Evolutionary conservation across 768 basidiomycete genomes (phyloP).

Genomic region (Naganishia kalamii): DNA sequence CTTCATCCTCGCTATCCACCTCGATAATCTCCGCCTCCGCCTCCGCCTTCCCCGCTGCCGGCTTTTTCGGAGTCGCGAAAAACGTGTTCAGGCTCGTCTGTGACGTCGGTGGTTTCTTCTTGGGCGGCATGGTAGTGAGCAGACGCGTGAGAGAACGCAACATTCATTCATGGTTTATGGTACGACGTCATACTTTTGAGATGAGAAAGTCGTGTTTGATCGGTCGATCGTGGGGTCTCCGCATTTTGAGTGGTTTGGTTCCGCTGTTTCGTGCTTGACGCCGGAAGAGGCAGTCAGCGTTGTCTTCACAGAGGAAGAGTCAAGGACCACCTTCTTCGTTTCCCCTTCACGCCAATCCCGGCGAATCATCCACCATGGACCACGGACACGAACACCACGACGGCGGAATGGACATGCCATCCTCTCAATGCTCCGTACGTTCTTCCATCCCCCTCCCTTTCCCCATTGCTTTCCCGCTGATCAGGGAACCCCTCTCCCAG

Average conservation of each 20-base stretch:
- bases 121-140: background rate
- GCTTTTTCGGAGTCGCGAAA: background rate
- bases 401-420: background rate
- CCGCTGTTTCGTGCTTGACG: background rate
- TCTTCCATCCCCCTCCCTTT: background rate
- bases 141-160: background rate
- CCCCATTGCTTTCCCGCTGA: background rate
- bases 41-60: background rate
- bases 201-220: background rate
- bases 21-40: background rate
- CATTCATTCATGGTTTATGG: background rate
- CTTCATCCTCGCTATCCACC: background rate
- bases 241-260: too few relatives aligned
- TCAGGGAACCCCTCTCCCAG: background rate
- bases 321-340: too few relatives aligned
- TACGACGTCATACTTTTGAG: background rate
- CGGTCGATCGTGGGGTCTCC: background rate
- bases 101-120: background rate
- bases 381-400: background rate
- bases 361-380: conserved; percentile 5
- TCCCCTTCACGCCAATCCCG: background rate
- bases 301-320: background rate
- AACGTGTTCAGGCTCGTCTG: conserved; percentile 9
- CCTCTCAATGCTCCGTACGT: conserved; percentile 12
- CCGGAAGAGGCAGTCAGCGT: background rate